Evolutionary conservation across 805 yeast species (phyloP).

Genomic region (Millerago galiae): DNA sequence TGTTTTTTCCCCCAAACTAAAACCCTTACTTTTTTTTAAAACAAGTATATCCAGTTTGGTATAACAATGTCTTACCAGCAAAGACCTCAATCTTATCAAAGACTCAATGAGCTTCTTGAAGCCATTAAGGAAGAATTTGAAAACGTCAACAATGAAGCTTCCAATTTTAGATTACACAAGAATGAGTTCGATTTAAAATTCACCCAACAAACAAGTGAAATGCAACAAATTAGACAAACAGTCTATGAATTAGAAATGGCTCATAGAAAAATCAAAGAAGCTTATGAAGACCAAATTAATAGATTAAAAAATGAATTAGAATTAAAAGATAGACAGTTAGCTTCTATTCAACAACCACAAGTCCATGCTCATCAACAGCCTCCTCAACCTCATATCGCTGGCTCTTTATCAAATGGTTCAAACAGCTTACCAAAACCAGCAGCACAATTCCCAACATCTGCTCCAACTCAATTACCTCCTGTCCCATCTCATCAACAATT

Average conservation of each 20-base stretch:
- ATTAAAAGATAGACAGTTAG: constrained; percentile 58
- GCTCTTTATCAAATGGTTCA: constrained; percentile 21
- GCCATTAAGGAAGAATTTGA: constrained; percentile 91
- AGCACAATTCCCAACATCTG: constrained; percentile 10
- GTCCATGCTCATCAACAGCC: constrained; percentile 23
- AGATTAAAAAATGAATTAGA: constrained; percentile 83
- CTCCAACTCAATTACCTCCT: constrained; percentile 29
- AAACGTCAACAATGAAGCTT: constrained; percentile 76
- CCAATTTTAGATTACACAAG: constrained; percentile 79
- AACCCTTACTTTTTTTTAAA: background rate
- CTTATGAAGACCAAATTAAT: constrained; percentile 88
- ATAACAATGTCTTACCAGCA: constrained; percentile 22
- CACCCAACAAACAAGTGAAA: constrained; percentile 86
- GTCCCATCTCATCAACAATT: constrained; percentile 26
- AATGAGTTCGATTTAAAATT: constrained; percentile 88
- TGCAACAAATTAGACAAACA: constrained; percentile 89
- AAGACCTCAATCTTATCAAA: constrained; percentile 26
- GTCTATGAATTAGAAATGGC: constrained; percentile 92
- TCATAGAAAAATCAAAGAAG: constrained; percentile 91
- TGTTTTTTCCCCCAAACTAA: background rate
- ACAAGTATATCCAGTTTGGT: too few species aligned
- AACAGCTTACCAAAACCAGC: constrained; percentile 21
- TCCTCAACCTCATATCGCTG: constrained; percentile 15
- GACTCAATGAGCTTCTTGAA: constrained; percentile 75
- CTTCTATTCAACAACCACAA: constrained; percentile 32